Conservation (phyloP, 805 yeast genomes). For the Yarrowia sp. region DNA sequence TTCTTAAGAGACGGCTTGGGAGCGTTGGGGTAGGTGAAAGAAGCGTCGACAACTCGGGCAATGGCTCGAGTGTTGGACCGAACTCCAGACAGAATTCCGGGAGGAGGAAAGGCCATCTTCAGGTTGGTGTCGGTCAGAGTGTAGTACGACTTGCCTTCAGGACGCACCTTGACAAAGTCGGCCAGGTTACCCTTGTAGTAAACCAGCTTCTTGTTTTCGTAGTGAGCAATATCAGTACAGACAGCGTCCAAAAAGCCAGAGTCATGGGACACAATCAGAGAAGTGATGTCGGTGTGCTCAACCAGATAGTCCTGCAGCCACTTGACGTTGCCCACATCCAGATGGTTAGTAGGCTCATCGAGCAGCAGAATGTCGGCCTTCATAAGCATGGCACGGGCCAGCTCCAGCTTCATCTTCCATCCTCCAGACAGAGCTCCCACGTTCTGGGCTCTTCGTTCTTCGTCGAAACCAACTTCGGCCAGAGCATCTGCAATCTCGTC, state of each 20-base stretch:
- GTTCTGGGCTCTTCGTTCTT: constrained; percentile 80
- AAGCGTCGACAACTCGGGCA: constrained; percentile 78
- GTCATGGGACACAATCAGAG: constrained; percentile 95
- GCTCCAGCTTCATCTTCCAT: constrained; percentile 98
- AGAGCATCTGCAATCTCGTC: constrained; percentile 75
- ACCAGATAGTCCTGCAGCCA: constrained; percentile 90
- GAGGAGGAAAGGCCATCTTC: constrained; percentile 97
- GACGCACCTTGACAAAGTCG: constrained; percentile 84
- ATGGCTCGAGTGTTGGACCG: constrained; percentile 92
- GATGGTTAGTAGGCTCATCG: constrained; percentile 98
- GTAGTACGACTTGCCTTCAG: constrained; percentile 95
- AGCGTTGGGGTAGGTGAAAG: constrained; percentile 88
- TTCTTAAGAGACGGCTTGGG: constrained; percentile 71
- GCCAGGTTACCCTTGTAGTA: constrained; percentile 96
- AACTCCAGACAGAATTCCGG: constrained; percentile 96
- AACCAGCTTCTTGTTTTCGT: constrained; percentile 89
- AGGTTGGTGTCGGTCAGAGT: constrained; percentile 89
- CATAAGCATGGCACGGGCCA: constrained; percentile 98
- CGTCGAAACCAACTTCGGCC: constrained; percentile 84
- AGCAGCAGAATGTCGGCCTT: constrained; percentile 90
- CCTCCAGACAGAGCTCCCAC: constrained; percentile 97
- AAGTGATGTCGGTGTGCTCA: constrained; percentile 81
- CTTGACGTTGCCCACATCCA: constrained; percentile 88
- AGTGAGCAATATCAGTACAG: constrained; percentile 94
- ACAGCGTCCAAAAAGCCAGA: constrained; percentile 93